A percentile compares a stretch with the other conserved stretches of the same genome.
Conservation (phyloP, 495 filamentous ascomycete genomes). For the Neurospora sp. region DNA sequence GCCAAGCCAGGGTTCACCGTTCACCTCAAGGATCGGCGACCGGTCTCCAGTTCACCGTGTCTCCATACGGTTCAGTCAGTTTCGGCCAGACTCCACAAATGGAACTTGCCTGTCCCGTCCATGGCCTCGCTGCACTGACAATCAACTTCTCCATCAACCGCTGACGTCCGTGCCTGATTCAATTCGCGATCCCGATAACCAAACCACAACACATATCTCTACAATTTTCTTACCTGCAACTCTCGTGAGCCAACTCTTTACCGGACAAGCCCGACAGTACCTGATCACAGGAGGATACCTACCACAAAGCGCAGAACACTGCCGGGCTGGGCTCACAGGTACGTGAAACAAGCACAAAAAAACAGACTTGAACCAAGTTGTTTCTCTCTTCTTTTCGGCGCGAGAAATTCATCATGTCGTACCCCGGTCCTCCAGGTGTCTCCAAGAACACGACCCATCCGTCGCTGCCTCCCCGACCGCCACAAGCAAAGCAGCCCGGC, state of each 20-base stretch:
- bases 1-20: neutral
- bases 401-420: constrained; percentile 86
- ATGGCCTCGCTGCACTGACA: neutral
- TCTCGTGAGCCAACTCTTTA: constrained; percentile 16
- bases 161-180: neutral
- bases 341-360: constrained; percentile 29
- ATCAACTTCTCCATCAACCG: neutral
- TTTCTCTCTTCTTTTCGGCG: constrained; percentile 21
- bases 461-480: constrained; percentile 77
- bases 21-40: neutral
- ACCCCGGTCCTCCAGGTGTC: constrained; percentile 85
- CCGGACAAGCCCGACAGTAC: neutral
- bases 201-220: neutral
- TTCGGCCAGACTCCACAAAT: neutral
- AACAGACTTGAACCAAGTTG: constrained; percentile 11
- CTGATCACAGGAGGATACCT: neutral
- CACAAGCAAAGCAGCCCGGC: constrained; percentile 50
- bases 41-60: neutral
- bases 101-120: neutral
- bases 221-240: neutral
- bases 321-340: constrained; percentile 33
- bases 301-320: neutral
- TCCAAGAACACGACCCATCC: constrained; percentile 43
- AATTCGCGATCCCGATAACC: neutral
- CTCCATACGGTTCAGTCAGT: neutral